Conservation (phyloP, 306 rosid genomes). For the Rosa chinensis region DNA sequence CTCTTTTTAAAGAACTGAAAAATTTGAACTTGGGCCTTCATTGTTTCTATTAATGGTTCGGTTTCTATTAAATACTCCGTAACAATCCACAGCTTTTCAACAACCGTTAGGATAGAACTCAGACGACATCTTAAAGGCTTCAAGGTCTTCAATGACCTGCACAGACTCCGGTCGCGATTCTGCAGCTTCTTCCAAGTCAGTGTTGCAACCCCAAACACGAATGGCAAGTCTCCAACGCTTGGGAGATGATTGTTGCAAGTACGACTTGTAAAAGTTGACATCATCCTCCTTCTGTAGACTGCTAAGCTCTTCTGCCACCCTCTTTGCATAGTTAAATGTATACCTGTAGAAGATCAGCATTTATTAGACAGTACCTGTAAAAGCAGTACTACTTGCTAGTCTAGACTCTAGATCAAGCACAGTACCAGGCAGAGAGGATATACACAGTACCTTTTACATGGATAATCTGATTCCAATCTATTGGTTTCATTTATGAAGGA, state of each 20-base stretch:
- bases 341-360: conserved; percentile 38
- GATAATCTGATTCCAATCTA: no score
- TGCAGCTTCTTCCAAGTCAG: conserved; percentile 56
- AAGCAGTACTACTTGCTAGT: no score
- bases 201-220: conserved; percentile 82
- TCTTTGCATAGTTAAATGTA: conserved; percentile 57
- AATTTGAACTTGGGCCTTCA: no score
- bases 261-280: conserved; percentile 62
- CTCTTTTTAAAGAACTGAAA: no score
- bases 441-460: no score
- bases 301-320: conserved; percentile 65
- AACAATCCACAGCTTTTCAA: conserved; percentile 20
- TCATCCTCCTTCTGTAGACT: conserved; percentile 56
- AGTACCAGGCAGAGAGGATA: no score
- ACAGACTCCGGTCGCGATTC: conserved; percentile 30
- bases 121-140: conserved; percentile 61
- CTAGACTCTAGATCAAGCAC: no score
- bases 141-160: conserved; percentile 51
- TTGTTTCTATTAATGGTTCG: not conserved
- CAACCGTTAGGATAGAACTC: conserved; percentile 41
- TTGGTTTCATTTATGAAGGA: no score
- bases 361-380: not conserved
- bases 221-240: conserved; percentile 61
- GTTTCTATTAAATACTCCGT: not conserved
- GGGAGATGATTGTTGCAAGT: conserved; percentile 57